Evolutionary conservation across 331 rosid species (phyloP).

Genomic region (Pyrus hybrid): DNA sequence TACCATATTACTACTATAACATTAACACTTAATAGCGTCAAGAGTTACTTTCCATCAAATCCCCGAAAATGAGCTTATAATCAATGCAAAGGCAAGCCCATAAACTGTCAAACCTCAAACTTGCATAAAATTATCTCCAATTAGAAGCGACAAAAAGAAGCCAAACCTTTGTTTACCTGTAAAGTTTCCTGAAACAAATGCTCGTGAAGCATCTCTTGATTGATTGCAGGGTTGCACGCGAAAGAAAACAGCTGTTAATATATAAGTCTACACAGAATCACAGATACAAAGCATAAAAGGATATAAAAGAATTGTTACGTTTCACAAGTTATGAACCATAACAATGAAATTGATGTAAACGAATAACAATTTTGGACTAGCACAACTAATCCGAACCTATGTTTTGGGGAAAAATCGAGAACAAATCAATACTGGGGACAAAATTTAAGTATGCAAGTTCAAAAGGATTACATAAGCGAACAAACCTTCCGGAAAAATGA

Average conservation of each 20-base stretch:
- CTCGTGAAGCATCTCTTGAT: conserved; percentile 91
- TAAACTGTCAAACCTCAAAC: background rate
- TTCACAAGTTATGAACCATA: background rate
- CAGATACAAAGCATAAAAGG: background rate
- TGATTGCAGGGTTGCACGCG: background rate
- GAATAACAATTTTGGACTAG: background rate
- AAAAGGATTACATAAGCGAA: background rate
- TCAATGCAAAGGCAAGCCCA: background rate
- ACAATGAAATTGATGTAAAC: too few species aligned
- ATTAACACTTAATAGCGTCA: background rate
- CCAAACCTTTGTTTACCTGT: conserved; percentile 43
- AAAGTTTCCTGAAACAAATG: conserved; percentile 95
- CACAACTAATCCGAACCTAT: background rate
- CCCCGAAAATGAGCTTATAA: background rate
- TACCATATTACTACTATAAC: too few species aligned
- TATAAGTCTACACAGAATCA: background rate
- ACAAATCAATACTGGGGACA: background rate
- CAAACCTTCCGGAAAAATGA: conserved; percentile 94
- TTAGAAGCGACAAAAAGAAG: background rate
- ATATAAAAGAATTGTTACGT: background rate
- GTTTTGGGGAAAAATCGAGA: background rate
- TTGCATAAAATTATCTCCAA: background rate
- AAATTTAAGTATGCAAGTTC: background rate
- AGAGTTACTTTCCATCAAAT: background rate
- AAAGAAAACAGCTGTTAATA: conserved; percentile 16